These are phyloP conservation scores for Plasmodium yoelii DNA, from an alignment of 169 alveolate species.

Conservation along the genomic window DNA sequence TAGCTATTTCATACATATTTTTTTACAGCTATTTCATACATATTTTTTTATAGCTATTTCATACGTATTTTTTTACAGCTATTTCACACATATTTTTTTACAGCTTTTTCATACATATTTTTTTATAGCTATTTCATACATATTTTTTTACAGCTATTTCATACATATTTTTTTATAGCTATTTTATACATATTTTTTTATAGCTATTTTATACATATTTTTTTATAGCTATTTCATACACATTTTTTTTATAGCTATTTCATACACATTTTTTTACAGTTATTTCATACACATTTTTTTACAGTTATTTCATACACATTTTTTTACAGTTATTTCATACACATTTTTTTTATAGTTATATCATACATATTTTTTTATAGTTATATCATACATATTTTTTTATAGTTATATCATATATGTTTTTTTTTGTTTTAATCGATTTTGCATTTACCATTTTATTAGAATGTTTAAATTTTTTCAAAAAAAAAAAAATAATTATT, in stretches of 20 bases:
- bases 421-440: background rate
- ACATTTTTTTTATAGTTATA: no score
- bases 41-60: no score
- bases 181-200: background rate
- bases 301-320: no score
- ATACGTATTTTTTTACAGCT: background rate
- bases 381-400: background rate
- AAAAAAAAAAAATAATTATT: no score
- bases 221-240: background rate
- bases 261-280: background rate
- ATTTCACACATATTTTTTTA: background rate
- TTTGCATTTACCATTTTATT: no score
- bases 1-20: background rate
- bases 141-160: no score
- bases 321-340: background rate
- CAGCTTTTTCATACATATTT: no score
- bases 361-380: background rate
- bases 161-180: background rate
- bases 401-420: no score
- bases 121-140: background rate
- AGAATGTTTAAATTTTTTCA: no score
- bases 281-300: background rate
- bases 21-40: background rate
- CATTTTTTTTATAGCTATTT: no score
- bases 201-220: no score